Base-by-base conservation (phyloP, 2,329 filamentous ascomycete species). In the Plenodomus lindquistii region DNA sequence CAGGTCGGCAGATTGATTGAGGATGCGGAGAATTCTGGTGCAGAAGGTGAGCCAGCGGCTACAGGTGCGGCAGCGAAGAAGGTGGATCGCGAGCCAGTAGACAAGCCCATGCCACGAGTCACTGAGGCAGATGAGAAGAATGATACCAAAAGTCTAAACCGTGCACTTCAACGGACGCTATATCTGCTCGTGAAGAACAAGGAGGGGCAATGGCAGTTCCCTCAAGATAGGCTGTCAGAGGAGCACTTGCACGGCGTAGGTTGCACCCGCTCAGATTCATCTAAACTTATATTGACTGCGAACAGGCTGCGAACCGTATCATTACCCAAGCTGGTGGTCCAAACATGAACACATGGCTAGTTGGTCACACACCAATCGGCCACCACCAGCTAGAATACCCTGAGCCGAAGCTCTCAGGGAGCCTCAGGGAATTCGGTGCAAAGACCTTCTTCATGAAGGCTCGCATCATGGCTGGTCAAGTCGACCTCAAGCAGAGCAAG, bases 341-440 rank as follows among this genome's bases (percentile, higher is more conserved):
- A 52, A 95, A 99, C 80, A 97, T 99, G 92, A 97, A 97, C 79
- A 97, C 91, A 46, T 99, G 94, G 92, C 84, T 97, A 61, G 89
- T 99, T 42, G 93, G 91, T 52, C 91, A 91, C 63, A 88, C 88
- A 49, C 94, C 94, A 10, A 83, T 97, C 49, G 93, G 92, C 20
- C 88, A 97, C 75, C 76, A 88, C 66, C 79, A 89, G 59, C 77
- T 77, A 52, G 76, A 84, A 54, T 80, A 79, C 80, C 80, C 60
- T 72, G 67, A 57, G 24, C 42, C 57, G 3, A 55, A 48, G 2
- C 34, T 58, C 1, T 47, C 57, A 4, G 63, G 62, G 18, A 15
- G 18, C 2, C 55, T 55, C 55, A 67, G 78, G 58, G 73, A 80
- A 46, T 75, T 80, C 47, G 91, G 89, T 44, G 83, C 88, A 66